These are phyloP conservation scores for Thymus mandschuricus DNA, from an alignment of 257 asterid species.

Conservation along the genomic window DNA sequence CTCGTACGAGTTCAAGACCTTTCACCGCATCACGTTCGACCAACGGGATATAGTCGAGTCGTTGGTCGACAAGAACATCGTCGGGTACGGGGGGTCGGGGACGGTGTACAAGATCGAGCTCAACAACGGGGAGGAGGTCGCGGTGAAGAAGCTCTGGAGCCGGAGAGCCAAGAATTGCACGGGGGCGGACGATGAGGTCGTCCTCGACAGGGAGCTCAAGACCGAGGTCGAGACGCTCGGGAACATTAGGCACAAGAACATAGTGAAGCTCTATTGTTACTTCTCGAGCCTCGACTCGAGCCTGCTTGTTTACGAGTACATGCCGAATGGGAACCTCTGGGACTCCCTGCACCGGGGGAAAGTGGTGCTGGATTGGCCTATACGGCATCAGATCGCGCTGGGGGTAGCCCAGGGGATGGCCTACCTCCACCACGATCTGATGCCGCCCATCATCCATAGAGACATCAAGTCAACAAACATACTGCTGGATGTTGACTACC, in stretches of 20 bases:
- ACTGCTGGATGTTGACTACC: constrained; percentile 73
- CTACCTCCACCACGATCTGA: constrained; percentile 87
- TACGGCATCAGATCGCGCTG: constrained; percentile 74
- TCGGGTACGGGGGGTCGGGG: constrained; percentile 96
- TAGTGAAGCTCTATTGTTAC: constrained; percentile 85
- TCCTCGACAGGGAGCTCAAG: constrained; percentile 70
- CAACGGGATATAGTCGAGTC: constrained; percentile 74
- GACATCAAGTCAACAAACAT: constrained; percentile 91
- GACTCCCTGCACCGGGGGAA: constrained; percentile 75
- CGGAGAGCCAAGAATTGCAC: constrained; percentile 47
- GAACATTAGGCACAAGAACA: constrained; percentile 90
- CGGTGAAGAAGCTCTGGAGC: constrained; percentile 94
- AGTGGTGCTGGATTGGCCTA: constrained; percentile 72
- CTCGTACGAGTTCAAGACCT: constrained; percentile 76
- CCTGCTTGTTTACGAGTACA: constrained; percentile 84
- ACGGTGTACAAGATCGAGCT: constrained; percentile 80
- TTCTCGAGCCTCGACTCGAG: constrained; percentile 70
- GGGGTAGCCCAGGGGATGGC: constrained; percentile 96
- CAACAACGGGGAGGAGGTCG: constrained; percentile 70
- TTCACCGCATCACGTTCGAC: constrained; percentile 79
- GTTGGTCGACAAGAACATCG: constrained; percentile 82
- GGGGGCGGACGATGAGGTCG: constrained; percentile 43
- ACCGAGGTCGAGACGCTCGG: constrained; percentile 94
- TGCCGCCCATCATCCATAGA: constrained; percentile 79
- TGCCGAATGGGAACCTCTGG: constrained; percentile 93